Percentiles rank a stretch among this genome's conserved stretches.
Evolutionary conservation across 139 green algal genomes (phyloP).

Genomic region (Dunaliella primolecta): DNA sequence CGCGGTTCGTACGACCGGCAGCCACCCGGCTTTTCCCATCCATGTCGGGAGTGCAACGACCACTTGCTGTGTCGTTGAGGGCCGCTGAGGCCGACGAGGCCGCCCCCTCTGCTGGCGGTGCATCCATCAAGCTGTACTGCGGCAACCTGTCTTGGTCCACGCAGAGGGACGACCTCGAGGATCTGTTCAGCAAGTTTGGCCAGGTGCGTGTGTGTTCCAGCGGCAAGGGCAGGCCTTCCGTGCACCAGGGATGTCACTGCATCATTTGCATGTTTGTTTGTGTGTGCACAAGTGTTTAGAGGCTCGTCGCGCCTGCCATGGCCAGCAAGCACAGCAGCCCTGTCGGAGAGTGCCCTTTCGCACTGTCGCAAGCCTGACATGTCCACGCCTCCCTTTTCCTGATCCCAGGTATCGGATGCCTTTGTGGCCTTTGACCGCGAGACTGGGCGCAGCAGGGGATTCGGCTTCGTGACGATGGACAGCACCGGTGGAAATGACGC

Average conservation of each 20-base stretch:
- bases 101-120: neutral
- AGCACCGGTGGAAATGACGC: conserved; percentile 28
- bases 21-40: too few species aligned
- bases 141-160: conserved; percentile 71
- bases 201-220: conserved; percentile 21
- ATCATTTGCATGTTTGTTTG: neutral
- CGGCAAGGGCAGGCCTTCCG: neutral
- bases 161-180: conserved; percentile 38
- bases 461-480: conserved; percentile 72
- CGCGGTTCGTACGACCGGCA: too few species aligned
- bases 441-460: conserved; percentile 57
- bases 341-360: neutral
- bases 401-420: conserved; percentile 21
- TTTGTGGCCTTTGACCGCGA: conserved; percentile 61
- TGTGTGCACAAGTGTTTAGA: neutral
- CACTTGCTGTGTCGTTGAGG: too few species aligned
- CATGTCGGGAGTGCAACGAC: too few species aligned
- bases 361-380: neutral
- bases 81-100: neutral
- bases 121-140: conserved; percentile 28
- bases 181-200: conserved; percentile 61
- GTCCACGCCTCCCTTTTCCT: neutral
- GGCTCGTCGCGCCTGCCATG: too few species aligned
- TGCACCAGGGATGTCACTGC: too few species aligned
- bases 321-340: too few species aligned